Base-by-base conservation (phyloP, 257 asterid genomes). In the Przewalskia tangutica region DNA sequence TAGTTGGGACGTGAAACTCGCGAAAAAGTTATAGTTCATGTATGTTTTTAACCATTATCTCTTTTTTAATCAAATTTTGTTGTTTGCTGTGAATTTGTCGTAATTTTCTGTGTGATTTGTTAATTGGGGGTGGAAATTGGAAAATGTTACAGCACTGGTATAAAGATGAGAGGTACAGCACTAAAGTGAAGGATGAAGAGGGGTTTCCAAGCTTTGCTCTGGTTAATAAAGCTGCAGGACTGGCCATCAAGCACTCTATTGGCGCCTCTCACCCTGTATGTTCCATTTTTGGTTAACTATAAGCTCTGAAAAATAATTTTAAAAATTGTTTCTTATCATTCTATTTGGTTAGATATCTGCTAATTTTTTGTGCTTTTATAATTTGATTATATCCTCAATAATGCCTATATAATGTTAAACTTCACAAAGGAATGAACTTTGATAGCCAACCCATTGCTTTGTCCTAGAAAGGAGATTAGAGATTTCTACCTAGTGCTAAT, bases 171-270 rank as follows among this genome's bases (percentile, higher is more conserved):
- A 93, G 58, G 84, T 88, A 10, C 73, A 91, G 97, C 88, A 90
- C 91, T 5, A 86, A 75, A 83, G 94, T 90, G 86, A 92, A 90
- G 89, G 98, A 93, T 58, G 95, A 87, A 85, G 90, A 93, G 79
- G 97, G 98, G 3, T 86, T 88, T 63, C 97, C 98, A 13, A 86
- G 94, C 83, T 93, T 93, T 85, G 91, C 94, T 27, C 82, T 93
- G 84, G 81, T 93, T 81, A 93, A 93, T 83, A 91, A 91, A 85
- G 94, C 90, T 18, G 87, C 97, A 46, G 91, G 95, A 38, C 86
- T 87, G 81, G 93, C 95, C 85, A 36, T 93, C 80, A 93, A 93
- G 84, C 97, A 92, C 88, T 85, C 94, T n/a, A 42, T 83, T 51
- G 93, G 92, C 36, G 90, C 93, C 60, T 79, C 89, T 82, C 85